Conservation (phyloP, 768 basidiomycete species). For the Pleurotus eryngii region DNA sequence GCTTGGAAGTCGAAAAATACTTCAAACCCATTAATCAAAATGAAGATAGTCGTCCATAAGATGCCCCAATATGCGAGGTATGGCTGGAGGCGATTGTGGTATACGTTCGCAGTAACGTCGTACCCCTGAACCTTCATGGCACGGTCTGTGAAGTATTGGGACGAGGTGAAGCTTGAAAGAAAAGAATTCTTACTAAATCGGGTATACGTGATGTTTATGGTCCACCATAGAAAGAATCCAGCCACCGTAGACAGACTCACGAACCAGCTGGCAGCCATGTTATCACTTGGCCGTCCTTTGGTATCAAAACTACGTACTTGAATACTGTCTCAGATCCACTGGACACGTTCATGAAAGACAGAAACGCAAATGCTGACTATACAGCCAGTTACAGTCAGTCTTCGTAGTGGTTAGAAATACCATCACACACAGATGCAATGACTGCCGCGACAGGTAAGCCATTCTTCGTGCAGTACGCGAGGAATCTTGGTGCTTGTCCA, state of each 20-base stretch:
- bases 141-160: slow-evolving; percentile 30
- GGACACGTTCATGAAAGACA: slow-evolving; percentile 66
- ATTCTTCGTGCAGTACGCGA: slow-evolving; percentile 42
- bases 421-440: slow-evolving; percentile 27
- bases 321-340: slow-evolving; percentile 56
- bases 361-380: slow-evolving; percentile 40
- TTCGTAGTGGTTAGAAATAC: not conserved
- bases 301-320: slow-evolving; percentile 31
- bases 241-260: slow-evolving; percentile 59
- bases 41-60: slow-evolving; percentile 49
- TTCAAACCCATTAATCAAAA: slow-evolving; percentile 33
- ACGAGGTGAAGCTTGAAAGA: not conserved
- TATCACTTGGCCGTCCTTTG: not conserved
- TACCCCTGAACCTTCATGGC: slow-evolving; percentile 54
- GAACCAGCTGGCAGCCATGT: slow-evolving; percentile 12
- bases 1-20: slow-evolving; percentile 53
- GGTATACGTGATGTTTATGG: slow-evolving; percentile 70
- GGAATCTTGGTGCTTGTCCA: slow-evolving; percentile 44
- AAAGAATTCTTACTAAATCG: slow-evolving; percentile 52
- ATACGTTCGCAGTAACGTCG: slow-evolving; percentile 51
- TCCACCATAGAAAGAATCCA: slow-evolving; percentile 66
- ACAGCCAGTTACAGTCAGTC: not conserved
- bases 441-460: slow-evolving; percentile 46
- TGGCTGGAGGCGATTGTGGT: slow-evolving; percentile 43
- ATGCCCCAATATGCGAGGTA: slow-evolving; percentile 57